phyloP scores from a whole-genome alignment of 2,329 filamentous ascomycete species.

The Juglanconis sp. region DNA sequence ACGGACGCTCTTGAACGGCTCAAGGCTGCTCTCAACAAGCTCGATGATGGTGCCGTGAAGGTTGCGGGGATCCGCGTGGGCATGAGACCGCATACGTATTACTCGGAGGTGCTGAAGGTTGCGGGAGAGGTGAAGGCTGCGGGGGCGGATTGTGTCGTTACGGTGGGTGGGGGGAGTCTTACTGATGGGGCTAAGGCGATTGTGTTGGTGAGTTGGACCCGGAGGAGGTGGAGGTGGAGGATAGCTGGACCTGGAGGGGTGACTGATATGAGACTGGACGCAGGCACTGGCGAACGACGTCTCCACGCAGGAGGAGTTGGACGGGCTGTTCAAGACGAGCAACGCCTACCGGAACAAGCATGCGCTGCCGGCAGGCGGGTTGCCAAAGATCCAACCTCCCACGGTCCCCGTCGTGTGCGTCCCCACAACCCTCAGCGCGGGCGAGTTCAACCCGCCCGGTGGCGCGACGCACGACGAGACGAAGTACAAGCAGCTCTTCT shows the following conservation, averaged over 20 bases:
- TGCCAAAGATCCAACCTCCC: slow-evolving; percentile 4
- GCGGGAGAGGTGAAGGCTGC: slow-evolving; percentile 9
- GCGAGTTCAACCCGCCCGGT: slow-evolving; percentile 21
- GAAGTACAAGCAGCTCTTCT: slow-evolving; percentile 20
- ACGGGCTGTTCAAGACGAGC: slow-evolving; percentile 12
- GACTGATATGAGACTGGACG: neutral
- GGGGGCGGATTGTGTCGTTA: slow-evolving; percentile 18
- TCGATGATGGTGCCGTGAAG: neutral
- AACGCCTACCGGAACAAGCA: neutral
- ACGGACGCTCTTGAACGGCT: slow-evolving; percentile 20
- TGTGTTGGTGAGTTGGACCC: slow-evolving; percentile 8
- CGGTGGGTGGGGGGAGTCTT: slow-evolving; percentile 21
- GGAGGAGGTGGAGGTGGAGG: neutral
- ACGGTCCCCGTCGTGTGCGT: slow-evolving; percentile 20
- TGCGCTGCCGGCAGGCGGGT: neutral
- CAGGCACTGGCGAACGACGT: slow-evolving; percentile 20
- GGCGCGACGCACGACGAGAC: slow-evolving; percentile 22
- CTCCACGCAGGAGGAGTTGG: slow-evolving; percentile 14
- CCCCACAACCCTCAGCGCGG: slow-evolving; percentile 23
- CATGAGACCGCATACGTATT: slow-evolving; percentile 22
- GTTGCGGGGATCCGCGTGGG: slow-evolving; percentile 17
- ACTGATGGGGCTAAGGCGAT: slow-evolving; percentile 22
- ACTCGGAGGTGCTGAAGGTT: slow-evolving; percentile 19
- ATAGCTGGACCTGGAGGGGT: neutral
- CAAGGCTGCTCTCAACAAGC: slow-evolving; percentile 6